Evolutionary conservation across 1,139 yeast species (phyloP).

Genomic region (Geotrichum histeridarum): DNA sequence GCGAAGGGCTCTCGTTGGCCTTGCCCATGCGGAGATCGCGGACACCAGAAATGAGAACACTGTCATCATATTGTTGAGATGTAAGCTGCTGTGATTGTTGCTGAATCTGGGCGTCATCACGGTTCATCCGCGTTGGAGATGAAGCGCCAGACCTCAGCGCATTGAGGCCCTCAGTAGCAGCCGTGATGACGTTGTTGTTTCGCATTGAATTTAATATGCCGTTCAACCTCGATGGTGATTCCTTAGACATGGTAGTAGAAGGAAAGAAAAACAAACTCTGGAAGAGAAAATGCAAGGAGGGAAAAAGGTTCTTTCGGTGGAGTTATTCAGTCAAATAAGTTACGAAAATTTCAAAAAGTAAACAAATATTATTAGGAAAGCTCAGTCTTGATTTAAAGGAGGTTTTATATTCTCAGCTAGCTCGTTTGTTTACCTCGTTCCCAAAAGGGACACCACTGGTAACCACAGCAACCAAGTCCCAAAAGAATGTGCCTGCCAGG

Average conservation of each 20-base stretch:
- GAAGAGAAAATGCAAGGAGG: neutral
- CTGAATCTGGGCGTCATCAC: slow-evolving; percentile 12
- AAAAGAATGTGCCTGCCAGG: too few species aligned
- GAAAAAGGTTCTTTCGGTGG: neutral
- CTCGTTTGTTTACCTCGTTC: slow-evolving; percentile 1
- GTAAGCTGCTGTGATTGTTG: slow-evolving; percentile 8
- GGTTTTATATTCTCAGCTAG: too few species aligned
- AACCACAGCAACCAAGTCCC: neutral
- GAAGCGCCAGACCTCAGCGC: slow-evolving; percentile 21
- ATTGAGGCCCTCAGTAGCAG: slow-evolving; percentile 21
- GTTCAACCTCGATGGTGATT: slow-evolving; percentile 21
- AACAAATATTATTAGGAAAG: neutral
- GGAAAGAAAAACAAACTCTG: slow-evolving; percentile 14
- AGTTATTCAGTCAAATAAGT: neutral
- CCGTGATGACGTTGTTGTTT: slow-evolving; percentile 12
- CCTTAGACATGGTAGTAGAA: slow-evolving; percentile 19
- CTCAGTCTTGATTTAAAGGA: too few species aligned
- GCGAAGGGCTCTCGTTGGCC: neutral
- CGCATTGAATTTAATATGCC: slow-evolving; percentile 21
- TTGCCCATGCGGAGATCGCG: slow-evolving; percentile 23
- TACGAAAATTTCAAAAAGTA: neutral
- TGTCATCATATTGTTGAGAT: slow-evolving; percentile 18
- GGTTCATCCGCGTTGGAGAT: slow-evolving; percentile 20
- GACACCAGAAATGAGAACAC: slow-evolving; percentile 27
- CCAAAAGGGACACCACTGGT: neutral